Conservation (phyloP, 192 early-diverging fungal species). For the Backusella macrospora region DNA sequence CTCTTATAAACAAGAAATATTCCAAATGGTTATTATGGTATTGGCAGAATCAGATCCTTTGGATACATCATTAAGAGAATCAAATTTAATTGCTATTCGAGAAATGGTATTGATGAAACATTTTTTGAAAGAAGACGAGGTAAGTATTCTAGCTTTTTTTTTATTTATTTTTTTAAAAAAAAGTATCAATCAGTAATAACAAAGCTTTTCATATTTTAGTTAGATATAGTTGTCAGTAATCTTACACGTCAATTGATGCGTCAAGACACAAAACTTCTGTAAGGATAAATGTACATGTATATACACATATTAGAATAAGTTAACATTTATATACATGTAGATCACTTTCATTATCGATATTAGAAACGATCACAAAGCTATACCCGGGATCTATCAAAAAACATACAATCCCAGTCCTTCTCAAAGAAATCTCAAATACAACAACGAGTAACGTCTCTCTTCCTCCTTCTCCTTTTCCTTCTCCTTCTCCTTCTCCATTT, state of each 20-base stretch:
- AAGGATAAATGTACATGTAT: neutral
- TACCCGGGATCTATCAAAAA: neutral
- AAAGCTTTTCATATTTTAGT: neutral
- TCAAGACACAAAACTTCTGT: neutral
- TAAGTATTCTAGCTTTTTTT: neutral
- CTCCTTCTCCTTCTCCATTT: neutral
- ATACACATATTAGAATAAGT: neutral
- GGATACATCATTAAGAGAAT: slow-evolving; percentile 60
- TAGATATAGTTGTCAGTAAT: slow-evolving; percentile 7
- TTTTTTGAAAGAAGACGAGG: slow-evolving; percentile 63
- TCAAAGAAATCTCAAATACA: neutral
- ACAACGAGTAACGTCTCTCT: too few species aligned
- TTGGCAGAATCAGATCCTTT: slow-evolving; percentile 66
- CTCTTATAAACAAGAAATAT: slow-evolving; percentile 71
- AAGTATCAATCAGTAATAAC: too few species aligned
- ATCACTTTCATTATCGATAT: slow-evolving; percentile 9
- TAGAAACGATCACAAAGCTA: slow-evolving; percentile 17
- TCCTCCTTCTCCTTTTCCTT: too few species aligned
- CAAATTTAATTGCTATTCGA: slow-evolving; percentile 69
- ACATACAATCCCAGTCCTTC: slow-evolving; percentile 19
- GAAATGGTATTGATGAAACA: slow-evolving; percentile 64
- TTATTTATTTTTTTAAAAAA: neutral
- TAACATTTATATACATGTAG: neutral
- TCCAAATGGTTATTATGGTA: slow-evolving; percentile 68
- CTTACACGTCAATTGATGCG: slow-evolving; percentile 1